These are phyloP conservation scores for Chrysosporium queenslandicum DNA, from an alignment of 2,329 filamentous ascomycete genomes.

Conservation along the genomic window DNA sequence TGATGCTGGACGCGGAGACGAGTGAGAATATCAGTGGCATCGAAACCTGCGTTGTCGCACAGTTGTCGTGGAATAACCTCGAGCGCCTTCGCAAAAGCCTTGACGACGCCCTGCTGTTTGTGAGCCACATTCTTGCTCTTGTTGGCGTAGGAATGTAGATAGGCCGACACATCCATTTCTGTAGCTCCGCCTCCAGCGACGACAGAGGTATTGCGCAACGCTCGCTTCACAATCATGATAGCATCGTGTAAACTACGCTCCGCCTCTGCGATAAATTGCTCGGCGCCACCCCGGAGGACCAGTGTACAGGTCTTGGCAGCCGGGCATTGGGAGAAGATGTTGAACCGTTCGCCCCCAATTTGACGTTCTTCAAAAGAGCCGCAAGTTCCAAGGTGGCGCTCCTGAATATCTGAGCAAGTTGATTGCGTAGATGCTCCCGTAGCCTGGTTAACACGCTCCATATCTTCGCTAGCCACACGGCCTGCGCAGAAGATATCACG, in stretches of 20 bases:
- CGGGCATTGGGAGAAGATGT: slow-evolving; percentile 95
- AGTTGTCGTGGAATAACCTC: slow-evolving; percentile 94
- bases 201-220: slow-evolving; percentile 87
- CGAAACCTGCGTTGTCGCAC: slow-evolving; percentile 97
- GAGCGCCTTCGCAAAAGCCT: slow-evolving; percentile 92
- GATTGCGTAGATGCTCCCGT: slow-evolving; percentile 88
- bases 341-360: slow-evolving; percentile 94
- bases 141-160: slow-evolving; percentile 86
- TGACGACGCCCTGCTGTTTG: slow-evolving; percentile 97
- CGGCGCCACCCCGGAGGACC: slow-evolving; percentile 85
- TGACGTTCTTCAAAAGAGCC: slow-evolving; percentile 89
- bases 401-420: slow-evolving; percentile 88
- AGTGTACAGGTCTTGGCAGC: slow-evolving; percentile 94
- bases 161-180: slow-evolving; percentile 94
- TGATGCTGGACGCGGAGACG: slow-evolving; percentile 90
- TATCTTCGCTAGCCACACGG: slow-evolving; percentile 79
- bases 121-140: slow-evolving; percentile 63
- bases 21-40: slow-evolving; percentile 96
- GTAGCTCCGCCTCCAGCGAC: slow-evolving; percentile 88
- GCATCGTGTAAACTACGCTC: slow-evolving; percentile 96
- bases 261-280: slow-evolving; percentile 98
- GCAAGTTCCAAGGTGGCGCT: slow-evolving; percentile 83
- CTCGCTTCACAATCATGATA: slow-evolving; percentile 99
- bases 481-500: slow-evolving; percentile 97
- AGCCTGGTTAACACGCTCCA: slow-evolving; percentile 92